These are phyloP conservation scores for Pleurozium schreberi DNA, from an alignment of 225 moss, liverwort and hornwort genomes.

Conservation along the genomic window DNA sequence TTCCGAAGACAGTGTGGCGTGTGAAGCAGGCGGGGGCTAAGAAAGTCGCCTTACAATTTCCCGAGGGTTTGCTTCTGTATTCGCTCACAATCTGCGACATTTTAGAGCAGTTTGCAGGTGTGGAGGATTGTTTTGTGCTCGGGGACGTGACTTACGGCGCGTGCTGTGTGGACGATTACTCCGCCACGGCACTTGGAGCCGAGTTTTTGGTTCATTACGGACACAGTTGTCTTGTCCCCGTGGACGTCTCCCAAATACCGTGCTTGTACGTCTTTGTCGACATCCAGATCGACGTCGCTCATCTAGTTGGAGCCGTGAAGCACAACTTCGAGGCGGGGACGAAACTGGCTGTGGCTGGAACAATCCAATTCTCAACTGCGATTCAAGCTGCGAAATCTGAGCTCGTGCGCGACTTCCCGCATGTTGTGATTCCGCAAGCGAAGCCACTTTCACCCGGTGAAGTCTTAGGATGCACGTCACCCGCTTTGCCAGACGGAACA, in stretches of 20 bases:
- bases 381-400: constrained; percentile 64
- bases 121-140: constrained; percentile 81
- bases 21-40: constrained; percentile 82
- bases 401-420: constrained; percentile 42
- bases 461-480: constrained; percentile 92
- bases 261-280: constrained; percentile 98
- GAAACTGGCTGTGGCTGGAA: constrained; percentile 78
- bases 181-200: constrained; percentile 73
- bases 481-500: constrained; percentile 42
- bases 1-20: constrained; percentile 94
- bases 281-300: constrained; percentile 77
- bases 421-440: constrained; percentile 58
- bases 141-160: constrained; percentile 97
- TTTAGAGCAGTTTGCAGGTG: constrained; percentile 72
- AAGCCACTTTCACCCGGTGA: constrained; percentile 95
- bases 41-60: constrained; percentile 88
- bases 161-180: constrained; percentile 94
- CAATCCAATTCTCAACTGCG: constrained; percentile 84
- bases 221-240: constrained; percentile 87
- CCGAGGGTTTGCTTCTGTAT: constrained; percentile 81
- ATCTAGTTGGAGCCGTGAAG: constrained; percentile 59
- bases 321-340: constrained; percentile 44
- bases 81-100: constrained; percentile 90
- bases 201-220: constrained; percentile 91
- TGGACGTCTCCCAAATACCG: constrained; percentile 75